phyloP scores from a whole-genome alignment of 2,329 filamentous ascomycete species.

The Emergomyces africanus region DNA sequence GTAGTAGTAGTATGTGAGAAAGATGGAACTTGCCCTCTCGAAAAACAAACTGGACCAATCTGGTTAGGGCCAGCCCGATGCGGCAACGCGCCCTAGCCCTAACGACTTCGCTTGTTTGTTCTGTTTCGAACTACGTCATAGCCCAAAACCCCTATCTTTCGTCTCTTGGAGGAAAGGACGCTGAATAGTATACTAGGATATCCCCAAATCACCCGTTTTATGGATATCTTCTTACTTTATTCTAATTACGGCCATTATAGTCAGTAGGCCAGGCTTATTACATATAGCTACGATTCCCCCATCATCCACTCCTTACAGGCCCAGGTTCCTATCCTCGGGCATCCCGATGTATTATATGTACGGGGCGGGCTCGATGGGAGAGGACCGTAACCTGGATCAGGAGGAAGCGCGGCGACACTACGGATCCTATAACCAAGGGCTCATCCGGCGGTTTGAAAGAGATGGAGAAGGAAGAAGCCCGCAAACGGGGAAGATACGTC shows the following conservation, averaged over 20 bases:
- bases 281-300: not conserved
- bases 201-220: not conserved
- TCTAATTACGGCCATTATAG: constrained; percentile 2
- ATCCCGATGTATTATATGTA: constrained; percentile 9
- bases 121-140: no score
- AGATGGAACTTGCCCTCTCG: no score
- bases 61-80: no score
- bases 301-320: not conserved
- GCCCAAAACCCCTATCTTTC: no score
- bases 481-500: constrained; percentile 24
- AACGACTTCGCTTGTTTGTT: no score
- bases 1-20: no score
- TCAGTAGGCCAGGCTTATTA: not conserved
- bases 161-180: no score
- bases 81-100: no score
- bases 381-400: constrained; percentile 24
- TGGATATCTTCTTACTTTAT: not conserved
- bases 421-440: constrained; percentile 21
- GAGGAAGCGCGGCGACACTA: constrained; percentile 18
- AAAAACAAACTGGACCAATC: no score
- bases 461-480: constrained; percentile 17
- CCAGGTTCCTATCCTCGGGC: not conserved
- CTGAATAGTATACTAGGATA: no score
- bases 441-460: constrained; percentile 21
- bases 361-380: constrained; percentile 22